Percentiles rank a stretch among this genome's conserved stretches.
Conservation (phyloP, 257 asterid species). For the Solanum verrucosum region DNA sequence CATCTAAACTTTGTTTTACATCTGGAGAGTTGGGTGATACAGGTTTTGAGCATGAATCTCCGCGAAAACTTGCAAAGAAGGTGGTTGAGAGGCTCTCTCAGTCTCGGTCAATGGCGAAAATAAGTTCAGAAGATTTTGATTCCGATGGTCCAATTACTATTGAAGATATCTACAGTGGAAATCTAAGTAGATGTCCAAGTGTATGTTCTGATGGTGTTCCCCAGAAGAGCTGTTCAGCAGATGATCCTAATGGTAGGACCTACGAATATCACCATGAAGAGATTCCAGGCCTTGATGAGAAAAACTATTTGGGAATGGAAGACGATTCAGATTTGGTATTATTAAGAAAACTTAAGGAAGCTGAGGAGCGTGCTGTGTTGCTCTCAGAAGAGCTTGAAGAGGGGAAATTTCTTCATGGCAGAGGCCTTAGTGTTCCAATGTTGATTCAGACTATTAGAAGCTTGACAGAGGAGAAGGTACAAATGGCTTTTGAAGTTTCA, state of each 20-base stretch:
- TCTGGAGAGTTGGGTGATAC: conserved; percentile 39
- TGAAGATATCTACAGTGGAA: conserved; percentile 65
- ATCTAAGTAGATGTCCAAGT: conserved; percentile 34
- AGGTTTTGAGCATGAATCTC: conserved; percentile 61
- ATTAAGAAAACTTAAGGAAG: conserved; percentile 48
- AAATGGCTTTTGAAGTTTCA: conserved; percentile 65
- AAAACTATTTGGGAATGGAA: conserved; percentile 17
- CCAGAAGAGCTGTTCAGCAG: conserved; percentile 16
- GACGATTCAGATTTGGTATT: conserved; percentile 43
- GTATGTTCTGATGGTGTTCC: conserved; percentile 42
- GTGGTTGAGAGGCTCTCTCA: conserved; percentile 97
- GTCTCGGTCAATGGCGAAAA: conserved; percentile 37
- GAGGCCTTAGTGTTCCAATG: conserved; percentile 47
- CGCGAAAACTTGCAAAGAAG: conserved; percentile 68
- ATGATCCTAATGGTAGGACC: conserved; percentile 34
- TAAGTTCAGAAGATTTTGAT: conserved; percentile 45
- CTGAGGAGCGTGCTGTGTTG: conserved; percentile 55
- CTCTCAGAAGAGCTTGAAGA: conserved; percentile 64
- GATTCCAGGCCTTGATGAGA: conserved; percentile 29
- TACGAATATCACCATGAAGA: conserved; percentile 33
- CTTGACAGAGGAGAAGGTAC: conserved; percentile 60
- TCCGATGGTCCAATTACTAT: conserved; percentile 73
- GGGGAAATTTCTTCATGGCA: conserved; percentile 35
- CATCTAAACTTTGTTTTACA: conserved; percentile 29
- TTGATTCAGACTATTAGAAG: conserved; percentile 54